A percentile compares a stretch with the other conserved stretches of the same genome.
These are phyloP conservation scores for Paecilomyces fulvus DNA, from an alignment of 2,329 filamentous ascomycete species.

Conservation along the genomic window DNA sequence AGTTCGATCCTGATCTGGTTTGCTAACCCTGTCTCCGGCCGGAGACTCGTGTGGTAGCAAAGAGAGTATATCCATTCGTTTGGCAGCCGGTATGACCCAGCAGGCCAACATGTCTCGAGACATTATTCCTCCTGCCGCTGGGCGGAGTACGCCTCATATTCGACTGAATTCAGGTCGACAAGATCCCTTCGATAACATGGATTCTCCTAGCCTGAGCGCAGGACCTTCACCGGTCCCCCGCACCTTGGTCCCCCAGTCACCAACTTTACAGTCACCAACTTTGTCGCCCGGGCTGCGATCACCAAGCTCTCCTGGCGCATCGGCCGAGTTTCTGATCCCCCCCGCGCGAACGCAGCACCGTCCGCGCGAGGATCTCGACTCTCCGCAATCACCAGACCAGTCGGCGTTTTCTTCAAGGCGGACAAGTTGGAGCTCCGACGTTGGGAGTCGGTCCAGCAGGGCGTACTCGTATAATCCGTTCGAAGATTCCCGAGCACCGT, in stretches of 20 bases:
- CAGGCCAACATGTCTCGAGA: not conserved
- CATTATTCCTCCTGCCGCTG: slow-evolving; percentile 3
- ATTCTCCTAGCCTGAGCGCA: slow-evolving; percentile 16
- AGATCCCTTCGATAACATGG: slow-evolving; percentile 39
- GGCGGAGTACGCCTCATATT: slow-evolving; percentile 46
- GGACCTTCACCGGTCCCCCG: slow-evolving; percentile 13
- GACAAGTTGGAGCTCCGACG: slow-evolving; percentile 58
- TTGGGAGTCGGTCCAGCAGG: slow-evolving; percentile 45
- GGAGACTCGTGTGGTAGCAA: not conserved
- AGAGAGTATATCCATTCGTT: not conserved
- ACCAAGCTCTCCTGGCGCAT: slow-evolving; percentile 39
- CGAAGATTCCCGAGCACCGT: slow-evolving; percentile 52
- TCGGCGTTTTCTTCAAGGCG: slow-evolving; percentile 51
- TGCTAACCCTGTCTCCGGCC: slow-evolving; percentile 7
- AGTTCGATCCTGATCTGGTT: slow-evolving; percentile 11
- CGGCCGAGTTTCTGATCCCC: slow-evolving; percentile 28
- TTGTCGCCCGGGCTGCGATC: slow-evolving; percentile 10
- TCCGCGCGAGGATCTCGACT: slow-evolving; percentile 45
- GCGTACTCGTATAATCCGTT: slow-evolving; percentile 47
- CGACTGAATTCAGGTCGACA: slow-evolving; percentile 55
- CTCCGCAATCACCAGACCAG: slow-evolving; percentile 39
- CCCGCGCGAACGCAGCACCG: slow-evolving; percentile 37
- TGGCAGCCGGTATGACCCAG: not conserved
- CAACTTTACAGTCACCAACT: slow-evolving; percentile 15
- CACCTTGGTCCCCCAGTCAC: slow-evolving; percentile 13